Evolutionary conservation across 345 rosid genomes (phyloP), one percentile per base, ranked within the genome.

Genomic region (Salix udensis): DNA sequence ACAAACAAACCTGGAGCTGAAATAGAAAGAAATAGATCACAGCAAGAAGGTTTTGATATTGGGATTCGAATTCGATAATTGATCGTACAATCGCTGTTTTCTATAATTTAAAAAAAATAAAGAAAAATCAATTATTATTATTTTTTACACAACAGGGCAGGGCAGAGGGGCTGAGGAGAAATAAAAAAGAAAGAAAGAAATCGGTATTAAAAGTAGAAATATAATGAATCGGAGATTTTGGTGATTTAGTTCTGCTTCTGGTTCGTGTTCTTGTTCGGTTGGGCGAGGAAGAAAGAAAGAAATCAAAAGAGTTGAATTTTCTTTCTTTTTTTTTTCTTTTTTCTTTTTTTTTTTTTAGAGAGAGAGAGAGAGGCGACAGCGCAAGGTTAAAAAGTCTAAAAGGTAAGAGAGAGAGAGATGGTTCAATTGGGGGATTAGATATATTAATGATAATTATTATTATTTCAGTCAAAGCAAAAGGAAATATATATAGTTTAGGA

Each of bases 11-110:
- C 7, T 50, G 19, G 52, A 78, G 76, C 80, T 72, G 72, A 53
- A 71, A 52, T 53, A 2, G 66, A 50, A 72, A 48, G 68, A 37
- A 67, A 66, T 12, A 60, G 71, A 77, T 65, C 75, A 31, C 28
- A 19, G 67, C 28, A 24, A 28, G 4, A 8, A 64, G 30, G 31
- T 34, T 30, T 48, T 48, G 16, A 48, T 16, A 61, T 42, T 69
- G 42, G 68, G 53, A 72, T 72, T 71, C 18, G 46, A 26, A n/a
- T 60, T 50, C 67, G 71, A 52, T 52, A 24, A 37, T 37, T 71
- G 71, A 72, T 72, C 76, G 80, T 31, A 64, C 58, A 78, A 77
- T 78, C 72, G 60, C 79, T 21, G 7, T 12, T 64, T 28, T 64
- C 12, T 24, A 50, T 24, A 64, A 64, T 50, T 50, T 50, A 50